Evolutionary conservation across 2,329 filamentous ascomycete genomes (phyloP), one percentile per base, ranked within the genome.

Genomic region (Pleurostoma richardsiae): DNA sequence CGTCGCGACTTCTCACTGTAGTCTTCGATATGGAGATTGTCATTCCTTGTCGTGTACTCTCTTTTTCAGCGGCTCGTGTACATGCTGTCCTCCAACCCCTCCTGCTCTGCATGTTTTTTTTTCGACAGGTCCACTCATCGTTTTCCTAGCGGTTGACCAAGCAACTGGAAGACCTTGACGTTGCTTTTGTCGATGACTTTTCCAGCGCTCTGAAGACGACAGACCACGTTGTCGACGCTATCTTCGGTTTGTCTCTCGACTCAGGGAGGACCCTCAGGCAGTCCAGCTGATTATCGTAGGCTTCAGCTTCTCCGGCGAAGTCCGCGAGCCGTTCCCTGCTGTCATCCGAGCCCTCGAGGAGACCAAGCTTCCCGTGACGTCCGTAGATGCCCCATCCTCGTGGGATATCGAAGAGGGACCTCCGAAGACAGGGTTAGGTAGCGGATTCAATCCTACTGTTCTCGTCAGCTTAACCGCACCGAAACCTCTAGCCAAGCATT

Each of bases 401-500:
- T 99, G 94, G 94, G 83, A 94, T 64, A 95, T 99, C 47, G 88
- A 96, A 60, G 73, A 75, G 8, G 94, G 94, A 0, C 92, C 92
- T 6, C 90, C 91, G 8, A 70, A 74, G 44, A 80, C 83, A 2
- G 92, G 90, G 0, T 77, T 88, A 0, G 92, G 90, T 1, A 85
- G 85, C 58, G 82, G 76, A 4, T 97, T 95, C 60, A 83, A 88
- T 70, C 94, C 94, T 54, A 73, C 77, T 31, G 83, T 85, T 26
- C 72, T 99, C 48, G 83, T 99, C 55, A 95, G 89, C 62, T 72
- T 99, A 60, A 96, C 92, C 42, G 94, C 94, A 7, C 90, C 94
- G 3, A 99, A 99, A 69, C 92, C 92, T 5, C 72, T 96, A 50
- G 86, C 90, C 5, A 86, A 85, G 65, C 82, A 83, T 63, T 99